phyloP scores from a whole-genome alignment of 2,329 filamentous ascomycete species.

The Nothophaeocryptopus gaeumannii region DNA sequence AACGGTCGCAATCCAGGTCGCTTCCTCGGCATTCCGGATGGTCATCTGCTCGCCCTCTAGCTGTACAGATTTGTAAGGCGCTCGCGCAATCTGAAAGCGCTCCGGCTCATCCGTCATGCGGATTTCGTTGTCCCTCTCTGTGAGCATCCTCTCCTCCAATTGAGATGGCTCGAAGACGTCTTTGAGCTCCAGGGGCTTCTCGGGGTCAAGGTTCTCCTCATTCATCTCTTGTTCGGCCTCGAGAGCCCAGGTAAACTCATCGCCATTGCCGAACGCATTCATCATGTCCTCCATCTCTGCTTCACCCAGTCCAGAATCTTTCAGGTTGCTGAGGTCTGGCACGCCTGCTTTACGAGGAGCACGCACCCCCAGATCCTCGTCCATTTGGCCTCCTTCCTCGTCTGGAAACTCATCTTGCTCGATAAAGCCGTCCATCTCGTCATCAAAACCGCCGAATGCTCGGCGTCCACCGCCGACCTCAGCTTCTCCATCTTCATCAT shows the following conservation, averaged over 20 bases:
- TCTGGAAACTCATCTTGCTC: conserved; percentile 92
- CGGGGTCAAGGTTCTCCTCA: conserved; percentile 72
- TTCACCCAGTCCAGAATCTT: conserved; percentile 70
- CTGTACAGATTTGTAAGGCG: conserved; percentile 73
- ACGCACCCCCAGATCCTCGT: conserved; percentile 85
- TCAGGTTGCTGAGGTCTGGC: conserved; percentile 68
- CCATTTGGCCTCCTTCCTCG: conserved; percentile 71
- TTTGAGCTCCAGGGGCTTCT: conserved; percentile 86
- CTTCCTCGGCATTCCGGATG: conserved; percentile 70
- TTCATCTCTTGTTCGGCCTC: conserved; percentile 81
- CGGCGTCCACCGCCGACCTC: conserved; percentile 45
- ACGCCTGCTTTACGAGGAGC: conserved; percentile 70
- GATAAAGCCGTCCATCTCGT: conserved; percentile 91
- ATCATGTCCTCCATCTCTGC: conserved; percentile 94
- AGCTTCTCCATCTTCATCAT: conserved; percentile 73
- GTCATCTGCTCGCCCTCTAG: conserved; percentile 72
- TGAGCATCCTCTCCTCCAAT: conserved; percentile 88
- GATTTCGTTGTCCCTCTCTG: conserved; percentile 90
- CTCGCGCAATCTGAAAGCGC: conserved; percentile 87
- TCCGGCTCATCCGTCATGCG: conserved; percentile 87
- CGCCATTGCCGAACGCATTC: conserved; percentile 90
- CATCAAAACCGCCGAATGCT: conserved; percentile 54
- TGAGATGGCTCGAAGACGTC: conserved; percentile 98
- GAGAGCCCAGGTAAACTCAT: conserved; percentile 92
- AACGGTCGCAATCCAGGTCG: conserved; percentile 84